Evolutionary conservation across 805 yeast genomes (phyloP).

Genomic region (Wickerhamiella cacticola): DNA sequence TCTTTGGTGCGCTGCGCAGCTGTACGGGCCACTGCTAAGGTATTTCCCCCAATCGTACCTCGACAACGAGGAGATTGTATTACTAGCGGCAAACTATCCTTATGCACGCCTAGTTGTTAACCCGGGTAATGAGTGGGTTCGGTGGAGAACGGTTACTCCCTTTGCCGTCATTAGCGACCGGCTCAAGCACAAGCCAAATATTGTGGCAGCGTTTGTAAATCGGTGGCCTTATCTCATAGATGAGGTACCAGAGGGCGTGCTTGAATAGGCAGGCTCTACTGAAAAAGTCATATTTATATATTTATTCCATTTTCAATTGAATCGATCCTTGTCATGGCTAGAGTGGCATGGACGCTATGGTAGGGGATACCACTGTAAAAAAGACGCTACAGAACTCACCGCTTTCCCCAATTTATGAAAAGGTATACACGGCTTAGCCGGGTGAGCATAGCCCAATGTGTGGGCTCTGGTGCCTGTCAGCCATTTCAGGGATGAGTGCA

Average conservation of each 20-base stretch:
- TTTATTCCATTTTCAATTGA: no score
- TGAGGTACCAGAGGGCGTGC: not conserved
- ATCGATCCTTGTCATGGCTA: no score
- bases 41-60: not conserved
- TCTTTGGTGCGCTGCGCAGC: not conserved
- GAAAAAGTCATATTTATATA: not conserved
- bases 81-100: not conserved
- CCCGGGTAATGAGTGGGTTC: not conserved
- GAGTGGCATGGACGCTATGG: no score
- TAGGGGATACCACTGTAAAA: no score
- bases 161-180: not conserved
- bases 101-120: not conserved
- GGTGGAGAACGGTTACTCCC: not conserved
- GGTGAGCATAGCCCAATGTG: no score
- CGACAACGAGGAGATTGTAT: not conserved
- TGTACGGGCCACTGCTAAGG: not conserved
- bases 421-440: no score
- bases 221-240: not conserved
- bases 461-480: no score
- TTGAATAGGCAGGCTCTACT: no score
- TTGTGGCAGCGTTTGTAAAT: not conserved
- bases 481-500: no score
- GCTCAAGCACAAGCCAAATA: not conserved
- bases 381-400: no score
- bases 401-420: no score